Conservation (phyloP, 495 filamentous ascomycete genomes). For the Sphaerosporella brunnea region DNA sequence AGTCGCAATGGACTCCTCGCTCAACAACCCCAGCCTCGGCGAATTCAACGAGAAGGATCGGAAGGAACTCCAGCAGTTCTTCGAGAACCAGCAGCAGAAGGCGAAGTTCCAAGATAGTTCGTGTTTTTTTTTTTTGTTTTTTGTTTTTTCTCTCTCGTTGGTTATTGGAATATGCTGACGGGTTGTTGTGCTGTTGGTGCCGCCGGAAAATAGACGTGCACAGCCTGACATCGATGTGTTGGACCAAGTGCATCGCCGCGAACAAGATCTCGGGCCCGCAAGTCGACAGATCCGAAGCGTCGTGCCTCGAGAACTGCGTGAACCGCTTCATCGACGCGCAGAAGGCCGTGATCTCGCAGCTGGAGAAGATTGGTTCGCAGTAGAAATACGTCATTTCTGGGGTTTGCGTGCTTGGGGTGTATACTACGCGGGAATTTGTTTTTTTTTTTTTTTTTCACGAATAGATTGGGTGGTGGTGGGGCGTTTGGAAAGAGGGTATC, state of each 20-base stretch:
- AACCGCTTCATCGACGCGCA: slow-evolving; percentile 85
- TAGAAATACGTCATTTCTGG: no score
- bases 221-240: slow-evolving; percentile 72
- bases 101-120: slow-evolving; percentile 60
- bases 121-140: no score
- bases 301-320: slow-evolving; percentile 78
- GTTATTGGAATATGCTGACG: no score
- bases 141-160: no score
- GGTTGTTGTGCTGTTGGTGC: no score
- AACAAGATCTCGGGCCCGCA: slow-evolving; percentile 40
- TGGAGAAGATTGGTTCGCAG: slow-evolving; percentile 32
- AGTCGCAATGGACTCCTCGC: not conserved
- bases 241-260: slow-evolving; percentile 67
- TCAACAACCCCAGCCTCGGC: slow-evolving; percentile 2
- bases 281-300: slow-evolving; percentile 58
- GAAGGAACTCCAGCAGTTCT: slow-evolving; percentile 66
- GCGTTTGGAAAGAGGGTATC: no score
- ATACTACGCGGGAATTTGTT: no score
- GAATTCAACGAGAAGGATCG: slow-evolving; percentile 67
- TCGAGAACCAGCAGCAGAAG: slow-evolving; percentile 67
- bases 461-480: no score
- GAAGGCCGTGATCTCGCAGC: slow-evolving; percentile 56
- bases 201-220: slow-evolving; percentile 45
- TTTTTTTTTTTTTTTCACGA: no score
- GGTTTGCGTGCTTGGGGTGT: not conserved